Conservation (phyloP, 1,284 basidiomycete genomes). For the Boletus subluridellus region DNA sequence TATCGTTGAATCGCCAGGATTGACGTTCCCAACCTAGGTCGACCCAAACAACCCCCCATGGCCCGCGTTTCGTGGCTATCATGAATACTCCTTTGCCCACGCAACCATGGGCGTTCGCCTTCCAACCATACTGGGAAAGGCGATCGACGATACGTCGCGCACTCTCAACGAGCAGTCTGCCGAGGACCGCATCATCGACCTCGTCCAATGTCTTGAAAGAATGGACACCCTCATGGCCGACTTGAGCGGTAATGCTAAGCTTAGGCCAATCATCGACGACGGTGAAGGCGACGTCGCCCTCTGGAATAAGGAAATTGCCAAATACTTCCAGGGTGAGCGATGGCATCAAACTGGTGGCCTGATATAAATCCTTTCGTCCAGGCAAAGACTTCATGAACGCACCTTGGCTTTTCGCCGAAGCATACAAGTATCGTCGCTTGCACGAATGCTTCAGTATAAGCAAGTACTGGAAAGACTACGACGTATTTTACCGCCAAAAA, state of each 20-base stretch:
- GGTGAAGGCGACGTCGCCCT: conserved; percentile 91
- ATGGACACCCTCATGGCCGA: conserved; percentile 83
- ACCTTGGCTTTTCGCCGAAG: conserved; percentile 94
- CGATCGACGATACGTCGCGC: conserved; percentile 87
- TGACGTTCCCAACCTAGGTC: conserved; percentile 41
- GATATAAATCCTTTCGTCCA: conserved; percentile 26
- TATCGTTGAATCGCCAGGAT: not conserved
- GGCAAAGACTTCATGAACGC: conserved; percentile 97
- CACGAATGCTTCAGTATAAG: conserved; percentile 94
- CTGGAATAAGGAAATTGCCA: conserved; percentile 96
- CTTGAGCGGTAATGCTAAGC: conserved; percentile 74
- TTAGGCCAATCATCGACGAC: conserved; percentile 88
- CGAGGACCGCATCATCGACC: conserved; percentile 85
- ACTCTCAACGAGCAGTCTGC: conserved; percentile 86
- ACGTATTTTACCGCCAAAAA: conserved; percentile 90
- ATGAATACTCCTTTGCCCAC: conserved; percentile 93
- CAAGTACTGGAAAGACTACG: conserved; percentile 89
- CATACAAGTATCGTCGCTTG: conserved; percentile 95
- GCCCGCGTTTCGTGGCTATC: conserved; percentile 93
- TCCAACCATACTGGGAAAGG: conserved; percentile 94
- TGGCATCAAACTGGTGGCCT: not conserved
- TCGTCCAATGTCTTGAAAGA: conserved; percentile 82
- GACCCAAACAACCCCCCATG: conserved; percentile 96
- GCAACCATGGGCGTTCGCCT: conserved; percentile 92
- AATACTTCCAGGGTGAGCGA: conserved; percentile 79